Conservation (phyloP, 2,329 filamentous ascomycete species). For the Nigrospora osmanthi region DNA sequence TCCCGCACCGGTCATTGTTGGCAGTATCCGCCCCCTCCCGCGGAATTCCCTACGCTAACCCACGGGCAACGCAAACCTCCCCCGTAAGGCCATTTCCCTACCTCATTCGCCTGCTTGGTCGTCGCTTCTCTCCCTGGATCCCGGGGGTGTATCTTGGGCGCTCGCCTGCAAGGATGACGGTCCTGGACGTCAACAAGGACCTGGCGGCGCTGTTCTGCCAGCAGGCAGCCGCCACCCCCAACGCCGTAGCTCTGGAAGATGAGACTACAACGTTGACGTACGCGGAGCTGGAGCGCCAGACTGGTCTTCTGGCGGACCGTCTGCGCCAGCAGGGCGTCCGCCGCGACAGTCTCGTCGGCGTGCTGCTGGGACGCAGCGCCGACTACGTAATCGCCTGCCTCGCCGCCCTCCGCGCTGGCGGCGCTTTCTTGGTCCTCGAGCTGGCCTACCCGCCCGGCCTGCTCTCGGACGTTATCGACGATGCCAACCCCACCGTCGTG, state of each 20-base stretch:
- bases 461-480: constrained; percentile 68
- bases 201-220: constrained; percentile 62
- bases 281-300: constrained; percentile 60
- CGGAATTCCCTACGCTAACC: no score
- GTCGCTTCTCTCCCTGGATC: no score
- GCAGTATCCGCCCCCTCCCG: no score
- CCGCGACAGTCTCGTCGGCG: constrained; percentile 66
- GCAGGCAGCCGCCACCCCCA: constrained; percentile 61
- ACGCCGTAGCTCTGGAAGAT: constrained; percentile 67
- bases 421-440: constrained; percentile 74
- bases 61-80: no score
- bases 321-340: constrained; percentile 62
- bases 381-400: constrained; percentile 75
- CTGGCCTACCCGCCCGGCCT: constrained; percentile 69
- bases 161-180: constrained; percentile 37
- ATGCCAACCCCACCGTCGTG: constrained; percentile 63
- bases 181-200: constrained; percentile 66
- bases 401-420: constrained; percentile 69
- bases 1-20: no score
- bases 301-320: constrained; percentile 54
- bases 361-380: constrained; percentile 67
- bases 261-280: constrained; percentile 62
- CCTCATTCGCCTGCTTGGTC: no score
- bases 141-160: no score
- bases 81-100: no score